Conservation (phyloP, 1,284 basidiomycete species). For the Ustanciosporium gigantosporum region DNA sequence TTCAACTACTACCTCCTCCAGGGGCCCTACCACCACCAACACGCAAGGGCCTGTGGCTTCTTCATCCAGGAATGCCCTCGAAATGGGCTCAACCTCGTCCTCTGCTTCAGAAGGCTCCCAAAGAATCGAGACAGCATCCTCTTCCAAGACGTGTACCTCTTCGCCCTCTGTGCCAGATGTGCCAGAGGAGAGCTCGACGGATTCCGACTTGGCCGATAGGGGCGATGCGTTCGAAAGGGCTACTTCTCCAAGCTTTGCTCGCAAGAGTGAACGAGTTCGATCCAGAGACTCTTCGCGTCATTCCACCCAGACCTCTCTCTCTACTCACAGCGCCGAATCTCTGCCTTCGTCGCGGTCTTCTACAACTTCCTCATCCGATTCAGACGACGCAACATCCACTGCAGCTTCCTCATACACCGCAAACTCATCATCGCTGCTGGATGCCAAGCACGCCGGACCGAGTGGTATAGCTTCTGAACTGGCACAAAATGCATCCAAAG, state of each 20-base stretch:
- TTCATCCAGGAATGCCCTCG: slow-evolving; percentile 19
- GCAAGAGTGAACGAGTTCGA: slow-evolving; percentile 6
- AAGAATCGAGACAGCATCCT: no score
- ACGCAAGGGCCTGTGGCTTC: not conserved
- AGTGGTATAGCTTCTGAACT: slow-evolving; percentile 31
- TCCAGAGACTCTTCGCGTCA: slow-evolving; percentile 31
- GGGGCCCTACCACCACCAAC: not conserved
- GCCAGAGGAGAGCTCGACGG: slow-evolving; percentile 5
- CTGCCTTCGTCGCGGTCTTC: no score
- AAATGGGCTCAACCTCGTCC: slow-evolving; percentile 36
- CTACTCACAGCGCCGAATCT: slow-evolving; percentile 11
- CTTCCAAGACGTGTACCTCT: not conserved
- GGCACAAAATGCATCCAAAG: slow-evolving; percentile 11
- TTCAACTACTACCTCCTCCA: no score
- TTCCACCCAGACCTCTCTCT: slow-evolving; percentile 24
- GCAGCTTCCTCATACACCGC: slow-evolving; percentile 32
- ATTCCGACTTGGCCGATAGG: not conserved
- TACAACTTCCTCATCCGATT: slow-evolving; percentile 8
- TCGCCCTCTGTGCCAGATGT: slow-evolving; percentile 29
- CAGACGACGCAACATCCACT: slow-evolving; percentile 16
- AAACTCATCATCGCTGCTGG: no score
- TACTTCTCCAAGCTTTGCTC: slow-evolving; percentile 13
- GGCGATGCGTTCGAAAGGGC: slow-evolving; percentile 12
- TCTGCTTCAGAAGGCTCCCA: slow-evolving; percentile 1
- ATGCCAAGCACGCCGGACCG: slow-evolving; percentile 25